These are phyloP conservation scores for Fusarium armeniacum DNA, from an alignment of 2,329 filamentous ascomycete species.

Conservation along the genomic window DNA sequence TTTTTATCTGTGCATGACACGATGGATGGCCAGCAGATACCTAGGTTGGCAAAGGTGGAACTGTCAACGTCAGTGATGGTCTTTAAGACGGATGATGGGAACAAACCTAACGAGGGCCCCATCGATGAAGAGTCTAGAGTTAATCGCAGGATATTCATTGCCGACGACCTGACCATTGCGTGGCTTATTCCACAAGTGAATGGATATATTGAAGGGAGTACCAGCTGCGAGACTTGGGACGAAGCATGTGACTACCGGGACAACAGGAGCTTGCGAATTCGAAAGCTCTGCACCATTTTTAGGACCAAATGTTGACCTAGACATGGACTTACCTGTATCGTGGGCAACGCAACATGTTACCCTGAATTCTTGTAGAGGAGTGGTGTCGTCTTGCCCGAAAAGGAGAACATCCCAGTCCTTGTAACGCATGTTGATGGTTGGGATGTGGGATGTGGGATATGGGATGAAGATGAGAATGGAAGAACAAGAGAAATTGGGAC, in stretches of 20 bases:
- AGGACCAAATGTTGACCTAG: neutral
- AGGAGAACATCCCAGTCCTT: slow-evolving; percentile 89
- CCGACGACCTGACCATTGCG: slow-evolving; percentile 72
- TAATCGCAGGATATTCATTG: slow-evolving; percentile 71
- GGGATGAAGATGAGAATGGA: slow-evolving; percentile 2
- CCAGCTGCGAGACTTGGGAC: slow-evolving; percentile 73
- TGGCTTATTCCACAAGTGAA: slow-evolving; percentile 79
- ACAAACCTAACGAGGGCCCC: slow-evolving; percentile 72
- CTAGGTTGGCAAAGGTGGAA: slow-evolving; percentile 67
- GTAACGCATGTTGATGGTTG: slow-evolving; percentile 75
- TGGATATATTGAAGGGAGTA: slow-evolving; percentile 76
- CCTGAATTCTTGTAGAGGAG: slow-evolving; percentile 86
- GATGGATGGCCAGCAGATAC: slow-evolving; percentile 65
- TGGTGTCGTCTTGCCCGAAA: slow-evolving; percentile 75
- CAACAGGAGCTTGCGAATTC: slow-evolving; percentile 62
- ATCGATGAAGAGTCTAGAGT: slow-evolving; percentile 77
- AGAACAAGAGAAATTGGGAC: neutral
- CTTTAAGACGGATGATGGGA: neutral
- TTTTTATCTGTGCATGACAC: slow-evolving; percentile 67
- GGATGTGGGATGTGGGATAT: slow-evolving; percentile 46
- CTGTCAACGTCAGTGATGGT: slow-evolving; percentile 53
- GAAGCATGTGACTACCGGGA: slow-evolving; percentile 80
- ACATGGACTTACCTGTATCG: slow-evolving; percentile 58
- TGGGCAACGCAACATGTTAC: slow-evolving; percentile 80
- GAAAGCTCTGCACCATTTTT: slow-evolving; percentile 62